Evolutionary conservation across 768 basidiomycete species (phyloP).

Genomic region (Pleurotus cornucopiae): DNA sequence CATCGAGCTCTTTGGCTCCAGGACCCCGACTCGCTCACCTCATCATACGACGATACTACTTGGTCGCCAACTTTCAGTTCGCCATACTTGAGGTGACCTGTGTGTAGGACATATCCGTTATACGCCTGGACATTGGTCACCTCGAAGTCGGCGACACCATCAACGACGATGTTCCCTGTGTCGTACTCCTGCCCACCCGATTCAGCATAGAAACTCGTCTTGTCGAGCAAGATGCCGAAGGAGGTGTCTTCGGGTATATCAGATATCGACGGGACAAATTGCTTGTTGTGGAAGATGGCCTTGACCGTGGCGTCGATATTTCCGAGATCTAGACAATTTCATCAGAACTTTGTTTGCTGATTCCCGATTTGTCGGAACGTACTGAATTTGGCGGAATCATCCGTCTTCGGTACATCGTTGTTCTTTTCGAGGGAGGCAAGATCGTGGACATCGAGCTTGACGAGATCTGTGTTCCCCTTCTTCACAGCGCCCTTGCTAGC

Average conservation of each 20-base stretch:
- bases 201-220: conserved; percentile 96
- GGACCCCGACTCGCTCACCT: conserved; percentile 39
- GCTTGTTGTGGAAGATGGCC: conserved; percentile 79
- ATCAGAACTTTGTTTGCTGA: no score
- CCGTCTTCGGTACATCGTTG: conserved; percentile 76
- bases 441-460: conserved; percentile 96
- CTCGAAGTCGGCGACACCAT: conserved; percentile 87
- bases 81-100: conserved; percentile 88
- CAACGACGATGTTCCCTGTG: conserved; percentile 91
- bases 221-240: conserved; percentile 88
- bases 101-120: conserved; percentile 94
- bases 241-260: conserved; percentile 57
- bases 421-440: conserved; percentile 83
- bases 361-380: conserved; percentile 20
- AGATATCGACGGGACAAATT: conserved; percentile 66
- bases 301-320: conserved; percentile 74
- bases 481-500: conserved; percentile 85
- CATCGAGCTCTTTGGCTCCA: neutral
- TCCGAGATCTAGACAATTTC: conserved; percentile 54
- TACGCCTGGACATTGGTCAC: conserved; percentile 92
- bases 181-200: conserved; percentile 97
- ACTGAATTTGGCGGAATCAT: conserved; percentile 93
- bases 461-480: conserved; percentile 58
- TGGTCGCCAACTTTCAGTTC: conserved; percentile 71
- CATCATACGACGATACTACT: conserved; percentile 90